Conservation (phyloP, 228 moss, liverwort and hornwort species). For the Sphagnum fallax region DNA sequence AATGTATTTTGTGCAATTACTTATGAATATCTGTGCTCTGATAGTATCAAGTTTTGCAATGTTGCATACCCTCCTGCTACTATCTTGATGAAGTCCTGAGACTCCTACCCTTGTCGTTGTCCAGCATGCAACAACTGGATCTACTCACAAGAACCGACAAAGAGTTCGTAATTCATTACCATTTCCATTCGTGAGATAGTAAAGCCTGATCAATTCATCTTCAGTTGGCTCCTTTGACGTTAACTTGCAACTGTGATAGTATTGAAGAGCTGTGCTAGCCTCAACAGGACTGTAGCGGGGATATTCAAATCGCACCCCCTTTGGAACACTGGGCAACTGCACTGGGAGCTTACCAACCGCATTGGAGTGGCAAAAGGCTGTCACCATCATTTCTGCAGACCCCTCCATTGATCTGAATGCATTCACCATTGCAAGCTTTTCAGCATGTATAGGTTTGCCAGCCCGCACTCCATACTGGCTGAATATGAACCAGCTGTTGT, state of each 20-base stretch:
- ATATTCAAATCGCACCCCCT: slow-evolving; percentile 59
- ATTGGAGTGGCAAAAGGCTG: slow-evolving; percentile 83
- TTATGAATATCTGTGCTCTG: too few relatives aligned
- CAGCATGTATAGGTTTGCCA: slow-evolving; percentile 78
- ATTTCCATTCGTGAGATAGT: slow-evolving; percentile 88
- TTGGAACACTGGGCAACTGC: slow-evolving; percentile 77
- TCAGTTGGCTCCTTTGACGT: slow-evolving; percentile 57
- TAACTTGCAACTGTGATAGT: slow-evolving; percentile 78
- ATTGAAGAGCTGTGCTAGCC: slow-evolving; percentile 64
- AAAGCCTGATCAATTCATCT: slow-evolving; percentile 68
- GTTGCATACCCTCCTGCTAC: too few relatives aligned
- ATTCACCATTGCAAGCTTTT: slow-evolving; percentile 88
- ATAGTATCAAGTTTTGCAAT: too few relatives aligned
- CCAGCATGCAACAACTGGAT: background rate
- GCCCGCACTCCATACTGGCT: slow-evolving; percentile 78
- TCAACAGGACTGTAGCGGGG: slow-evolving; percentile 77
- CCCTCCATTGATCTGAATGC: slow-evolving; percentile 78
- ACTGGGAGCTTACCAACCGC: slow-evolving; percentile 87
- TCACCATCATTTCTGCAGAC: slow-evolving; percentile 75
- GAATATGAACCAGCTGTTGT: slow-evolving; percentile 93
- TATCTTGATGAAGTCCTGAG: too few relatives aligned
- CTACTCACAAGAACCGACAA: slow-evolving; percentile 57
- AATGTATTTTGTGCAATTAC: too few relatives aligned
- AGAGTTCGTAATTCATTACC: slow-evolving; percentile 80
- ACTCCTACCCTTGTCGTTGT: too few relatives aligned